Evolutionary conservation across 306 rosid genomes (phyloP).

Genomic region (Glycyrrhiza uralensis): DNA sequence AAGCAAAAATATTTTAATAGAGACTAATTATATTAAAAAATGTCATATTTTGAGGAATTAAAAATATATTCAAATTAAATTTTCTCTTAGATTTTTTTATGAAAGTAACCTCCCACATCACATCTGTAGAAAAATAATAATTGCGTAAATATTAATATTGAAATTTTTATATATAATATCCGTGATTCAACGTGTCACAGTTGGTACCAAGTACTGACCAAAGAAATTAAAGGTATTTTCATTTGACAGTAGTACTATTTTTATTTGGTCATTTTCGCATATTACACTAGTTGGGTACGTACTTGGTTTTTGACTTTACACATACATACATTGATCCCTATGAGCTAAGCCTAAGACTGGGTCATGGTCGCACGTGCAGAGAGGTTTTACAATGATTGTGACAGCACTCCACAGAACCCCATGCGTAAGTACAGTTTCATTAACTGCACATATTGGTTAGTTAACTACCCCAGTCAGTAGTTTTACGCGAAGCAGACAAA

Average conservation of each 20-base stretch:
- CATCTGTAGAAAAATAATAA: not conserved
- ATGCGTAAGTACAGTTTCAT: constrained; percentile 11
- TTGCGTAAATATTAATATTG: not conserved
- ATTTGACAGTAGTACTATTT: not conserved
- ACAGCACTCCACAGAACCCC: constrained; percentile 6
- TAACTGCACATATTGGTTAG: too few species aligned
- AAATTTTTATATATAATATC: not conserved
- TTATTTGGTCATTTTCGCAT: not conserved
- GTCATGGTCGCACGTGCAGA: constrained; percentile 26
- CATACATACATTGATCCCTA: constrained; percentile 23
- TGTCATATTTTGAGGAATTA: too few species aligned
- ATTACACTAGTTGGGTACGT: not conserved
- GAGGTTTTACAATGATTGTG: constrained; percentile 29
- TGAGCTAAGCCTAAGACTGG: not conserved
- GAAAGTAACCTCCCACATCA: not conserved
- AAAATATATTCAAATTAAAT: too few species aligned
- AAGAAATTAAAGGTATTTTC: not conserved
- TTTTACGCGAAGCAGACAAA: constrained; percentile 11
- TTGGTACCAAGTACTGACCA: not conserved
- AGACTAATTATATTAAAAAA: too few species aligned
- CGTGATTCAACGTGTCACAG: not conserved
- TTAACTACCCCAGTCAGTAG: not conserved
- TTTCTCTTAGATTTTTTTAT: too few species aligned
- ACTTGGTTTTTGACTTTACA: constrained; percentile 25
- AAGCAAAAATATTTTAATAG: too few species aligned